Evolutionary conservation across 176 grass and related monocot species (phyloP).

Genomic region (Hordeum vulgare): MorexV3_pseudomolecules_assembly NC_058521.1:84655912-84656411

Average conservation of each 20-base stretch:
- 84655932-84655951: constrained; percentile 76
- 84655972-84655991: constrained; percentile 29
- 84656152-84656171: background rate
- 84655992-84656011: constrained; percentile 12
- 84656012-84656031: background rate
- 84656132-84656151: background rate
- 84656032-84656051: constrained; percentile 2
- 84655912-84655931: constrained; percentile 40
- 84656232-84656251: constrained; percentile 13
- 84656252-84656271: background rate
- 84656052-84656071: background rate
- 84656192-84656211: background rate
- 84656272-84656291: background rate
- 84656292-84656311: constrained; percentile 2
- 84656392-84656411: background rate
- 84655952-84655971: constrained; percentile 91
- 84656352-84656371: background rate
- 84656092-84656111: constrained; percentile 22
- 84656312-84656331: background rate
- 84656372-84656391: background rate
- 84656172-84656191: background rate
- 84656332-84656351: constrained; percentile 9
- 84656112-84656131: background rate
- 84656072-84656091: background rate
- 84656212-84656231: constrained; percentile 4